These are phyloP conservation scores for Actinomortierella ambigua DNA, from an alignment of 371 early-diverging fungal genomes.

Conservation along the genomic window DNA sequence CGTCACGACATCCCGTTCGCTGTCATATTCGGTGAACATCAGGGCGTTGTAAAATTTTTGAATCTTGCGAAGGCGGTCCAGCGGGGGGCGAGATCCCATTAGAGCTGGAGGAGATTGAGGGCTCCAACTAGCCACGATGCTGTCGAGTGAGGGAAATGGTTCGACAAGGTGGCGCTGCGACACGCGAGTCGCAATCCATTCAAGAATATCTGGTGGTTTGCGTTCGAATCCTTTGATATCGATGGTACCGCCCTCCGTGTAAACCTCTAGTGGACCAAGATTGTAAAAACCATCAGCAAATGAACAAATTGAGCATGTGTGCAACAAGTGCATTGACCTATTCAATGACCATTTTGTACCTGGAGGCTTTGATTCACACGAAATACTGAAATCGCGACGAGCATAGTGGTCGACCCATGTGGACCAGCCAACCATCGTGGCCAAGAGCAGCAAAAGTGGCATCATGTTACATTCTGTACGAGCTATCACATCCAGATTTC, in stretches of 20 bases:
- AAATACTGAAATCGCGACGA: slow-evolving; percentile 19
- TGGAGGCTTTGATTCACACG: slow-evolving; percentile 11
- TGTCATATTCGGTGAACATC: slow-evolving; percentile 11
- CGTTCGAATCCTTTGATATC: slow-evolving; percentile 9
- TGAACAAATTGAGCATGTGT: no score
- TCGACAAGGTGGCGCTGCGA: not conserved
- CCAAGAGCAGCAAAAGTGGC: slow-evolving; percentile 53
- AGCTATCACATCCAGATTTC: slow-evolving; percentile 53
- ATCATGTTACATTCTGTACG: slow-evolving; percentile 41
- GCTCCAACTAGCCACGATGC: no score
- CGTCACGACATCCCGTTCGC: slow-evolving; percentile 40
- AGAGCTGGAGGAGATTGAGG: no score
- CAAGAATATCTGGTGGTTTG: slow-evolving; percentile 37
- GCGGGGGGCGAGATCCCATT: no score
- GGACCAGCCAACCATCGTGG: slow-evolving; percentile 47
- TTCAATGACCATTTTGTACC: slow-evolving; percentile 9
- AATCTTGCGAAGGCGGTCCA: slow-evolving; percentile 17
- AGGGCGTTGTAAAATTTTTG: slow-evolving; percentile 16
- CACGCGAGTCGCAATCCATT: slow-evolving; percentile 29
- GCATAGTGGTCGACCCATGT: slow-evolving; percentile 57
- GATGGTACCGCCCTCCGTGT: slow-evolving; percentile 11
- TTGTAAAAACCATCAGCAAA: no score
- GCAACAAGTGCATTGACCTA: not conserved
- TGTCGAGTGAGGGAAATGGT: no score
- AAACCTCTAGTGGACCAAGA: slow-evolving; percentile 16